Evolutionary conservation across 345 rosid species (phyloP), one percentile per base, ranked within the genome.

Genomic region (Citrus cavaleriei): DNA sequence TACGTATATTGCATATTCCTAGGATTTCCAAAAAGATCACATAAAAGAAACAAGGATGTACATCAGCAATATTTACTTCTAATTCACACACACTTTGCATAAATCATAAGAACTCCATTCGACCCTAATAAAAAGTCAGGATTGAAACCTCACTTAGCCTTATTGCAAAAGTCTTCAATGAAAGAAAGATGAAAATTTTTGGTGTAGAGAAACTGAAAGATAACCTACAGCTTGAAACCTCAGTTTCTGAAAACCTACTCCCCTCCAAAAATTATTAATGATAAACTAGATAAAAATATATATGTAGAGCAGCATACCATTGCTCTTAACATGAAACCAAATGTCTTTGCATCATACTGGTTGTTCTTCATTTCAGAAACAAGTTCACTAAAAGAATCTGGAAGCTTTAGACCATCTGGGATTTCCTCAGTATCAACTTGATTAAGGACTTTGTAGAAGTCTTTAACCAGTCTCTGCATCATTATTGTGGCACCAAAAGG

Each of bases 321-420:
- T 81, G 95, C 99, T 83, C 91, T 92, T 72, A 94, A 81, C 68
- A 83, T 87, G 74, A 97, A 82, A 69, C 92, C 97, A 73, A 94
- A 93, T 28, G 95, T 90, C 87, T 82, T 90, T 81, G 98, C 98
- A 82, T 97, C 99, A 82, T 97, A 90, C 60, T 90, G 95, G 81
- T 84, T 88, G 85, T 80, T 88, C 89, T 92, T 92, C 95, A 94
- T 91, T 79, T 94, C 98, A 70, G 89, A 86, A 77, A 97, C 90
- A 84, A 97, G 99, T 72, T 97, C 89, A 79, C 75, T 83, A 85
- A 88, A 97, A 71, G 99, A 91, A 90, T 87, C 91, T 28, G 99
- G 99, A 78, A 89, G 88, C 89, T 89, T 92, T 76, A 97, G 68
- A 84, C 84, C 91, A 88, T 91, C 90, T 70, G 98, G 98, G 82